Percentiles rank a stretch among this genome's conserved stretches.
These are phyloP conservation scores for Mercurialis annua DNA, from an alignment of 345 rosid species.

Conservation along the genomic window DNA sequence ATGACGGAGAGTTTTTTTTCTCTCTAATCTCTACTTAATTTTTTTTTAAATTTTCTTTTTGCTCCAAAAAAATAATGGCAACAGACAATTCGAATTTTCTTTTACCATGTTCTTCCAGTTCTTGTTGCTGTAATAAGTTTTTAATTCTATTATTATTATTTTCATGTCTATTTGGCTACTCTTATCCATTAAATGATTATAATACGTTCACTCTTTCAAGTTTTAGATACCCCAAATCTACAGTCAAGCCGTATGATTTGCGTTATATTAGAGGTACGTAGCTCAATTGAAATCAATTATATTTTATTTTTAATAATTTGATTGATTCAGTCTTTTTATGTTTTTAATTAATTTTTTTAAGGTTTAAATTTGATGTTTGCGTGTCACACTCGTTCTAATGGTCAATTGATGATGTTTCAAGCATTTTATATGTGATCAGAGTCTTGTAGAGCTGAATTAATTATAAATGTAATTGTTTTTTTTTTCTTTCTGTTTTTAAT, in stretches of 20 bases:
- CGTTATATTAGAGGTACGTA: constrained; percentile 70
- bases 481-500: no score
- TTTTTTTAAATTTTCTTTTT: not conserved
- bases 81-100: constrained; percentile 34
- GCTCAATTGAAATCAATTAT: not conserved
- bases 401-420: no score
- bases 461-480: no score
- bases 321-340: not conserved
- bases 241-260: constrained; percentile 54
- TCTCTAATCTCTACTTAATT: not conserved
- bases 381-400: no score
- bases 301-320: not conserved
- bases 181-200: constrained; percentile 21
- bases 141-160: constrained; percentile 24
- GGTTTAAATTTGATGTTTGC: no score
- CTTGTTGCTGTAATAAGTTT: constrained; percentile 18
- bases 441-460: no score
- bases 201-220: constrained; percentile 53
- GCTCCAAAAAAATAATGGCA: constrained; percentile 16
- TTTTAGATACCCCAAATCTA: constrained; percentile 62
- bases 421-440: no score
- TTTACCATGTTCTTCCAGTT: not conserved
- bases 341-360: no score
- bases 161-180: constrained; percentile 22
- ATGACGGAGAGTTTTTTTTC: not conserved